Evolutionary conservation across 2,329 filamentous ascomycete species (phyloP).

Genomic region (Fusarium nanum): DNA sequence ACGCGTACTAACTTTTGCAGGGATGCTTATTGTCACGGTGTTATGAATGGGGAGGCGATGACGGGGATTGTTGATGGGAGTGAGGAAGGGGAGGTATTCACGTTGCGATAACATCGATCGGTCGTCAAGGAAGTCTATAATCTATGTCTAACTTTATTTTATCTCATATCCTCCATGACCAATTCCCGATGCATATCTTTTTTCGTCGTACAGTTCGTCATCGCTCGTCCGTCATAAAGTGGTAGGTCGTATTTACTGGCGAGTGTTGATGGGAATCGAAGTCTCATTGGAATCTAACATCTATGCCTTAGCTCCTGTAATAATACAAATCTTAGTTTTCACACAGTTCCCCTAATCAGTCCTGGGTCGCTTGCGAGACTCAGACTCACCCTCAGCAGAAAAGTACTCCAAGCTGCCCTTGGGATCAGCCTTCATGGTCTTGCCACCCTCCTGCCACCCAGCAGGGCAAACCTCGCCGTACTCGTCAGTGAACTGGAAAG

Average conservation of each 20-base stretch:
- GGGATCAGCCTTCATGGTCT: slow-evolving; percentile 64
- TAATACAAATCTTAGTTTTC: slow-evolving; percentile 31
- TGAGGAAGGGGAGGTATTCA: not conserved
- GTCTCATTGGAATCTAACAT: slow-evolving; percentile 36
- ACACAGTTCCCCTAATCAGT: slow-evolving; percentile 17
- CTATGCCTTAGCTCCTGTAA: slow-evolving; percentile 39
- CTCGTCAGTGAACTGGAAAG: slow-evolving; percentile 86
- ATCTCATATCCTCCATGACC: slow-evolving; percentile 16
- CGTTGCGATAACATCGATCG: not conserved
- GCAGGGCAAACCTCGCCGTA: slow-evolving; percentile 79
- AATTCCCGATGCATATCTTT: not conserved
- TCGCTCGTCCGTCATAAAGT: slow-evolving; percentile 16
- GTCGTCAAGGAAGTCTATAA: slow-evolving; percentile 28
- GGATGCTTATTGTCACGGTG: slow-evolving; percentile 38
- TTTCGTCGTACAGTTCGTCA: slow-evolving; percentile 22
- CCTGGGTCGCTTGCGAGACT: slow-evolving; percentile 40
- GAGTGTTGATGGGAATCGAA: slow-evolving; percentile 33
- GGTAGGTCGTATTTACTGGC: slow-evolving; percentile 10
- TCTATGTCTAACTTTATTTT: slow-evolving; percentile 23
- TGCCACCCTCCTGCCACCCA: slow-evolving; percentile 60
- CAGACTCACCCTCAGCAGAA: slow-evolving; percentile 42
- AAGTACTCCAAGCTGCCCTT: slow-evolving; percentile 65
- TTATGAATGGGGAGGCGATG: slow-evolving; percentile 33
- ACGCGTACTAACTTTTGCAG: slow-evolving; percentile 11
- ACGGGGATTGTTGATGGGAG: not conserved